Base-by-base conservation (phyloP, 2,329 filamentous ascomycete species). In the Aspergillus fumigatus region DNA sequence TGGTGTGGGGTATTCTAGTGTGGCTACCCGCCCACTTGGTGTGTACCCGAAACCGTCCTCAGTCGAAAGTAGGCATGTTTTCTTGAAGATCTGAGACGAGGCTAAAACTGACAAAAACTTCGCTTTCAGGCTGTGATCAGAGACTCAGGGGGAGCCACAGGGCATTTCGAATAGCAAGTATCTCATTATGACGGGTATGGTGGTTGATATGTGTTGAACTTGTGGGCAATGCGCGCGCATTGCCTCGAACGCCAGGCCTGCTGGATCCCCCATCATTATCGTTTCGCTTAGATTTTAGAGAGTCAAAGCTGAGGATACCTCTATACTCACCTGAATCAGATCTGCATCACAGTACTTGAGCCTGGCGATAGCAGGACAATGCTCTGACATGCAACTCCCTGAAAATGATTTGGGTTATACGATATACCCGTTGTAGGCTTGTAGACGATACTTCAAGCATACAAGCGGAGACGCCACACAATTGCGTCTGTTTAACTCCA, bases 1-100 rank as follows among this genome's bases (percentile, higher is more conserved):
- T 27, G 29, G 27, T 49, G 53, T 59, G 58, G 54, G 51, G 55
- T 40, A 51, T 49, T 48, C 85, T 59, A 54, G 58, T 54, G 48
- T 55, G 50, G 11, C 53, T 48, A 48, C 55, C 48, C 57, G 41
- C 53, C 59, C 57, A 58, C 57, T 56, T 63, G 55, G 60, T 61
- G 57, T 62, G 55, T 58, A 62, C 61, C 59, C 62, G 59, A 65
- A 59, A 63, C 58, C 43, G 45, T 59, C 55, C 23, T 45, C 48
- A 48, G 43, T 27, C 25, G 27, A 48, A 26, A 45, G 43, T 45
- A 19, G 40, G 41, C n/a, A 45, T 45, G 41, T 19, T 19, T 19
- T 2, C n/a, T 27, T 41, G 52, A 49, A 48, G 40, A 38, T 32
- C 25, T 48, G 51, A 41, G 51, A 48, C 40, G 29, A 53, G 21